These are phyloP conservation scores for Kurtzmaniella quercitrusa DNA, from an alignment of 1,139 yeast species.

Conservation along the genomic window DNA sequence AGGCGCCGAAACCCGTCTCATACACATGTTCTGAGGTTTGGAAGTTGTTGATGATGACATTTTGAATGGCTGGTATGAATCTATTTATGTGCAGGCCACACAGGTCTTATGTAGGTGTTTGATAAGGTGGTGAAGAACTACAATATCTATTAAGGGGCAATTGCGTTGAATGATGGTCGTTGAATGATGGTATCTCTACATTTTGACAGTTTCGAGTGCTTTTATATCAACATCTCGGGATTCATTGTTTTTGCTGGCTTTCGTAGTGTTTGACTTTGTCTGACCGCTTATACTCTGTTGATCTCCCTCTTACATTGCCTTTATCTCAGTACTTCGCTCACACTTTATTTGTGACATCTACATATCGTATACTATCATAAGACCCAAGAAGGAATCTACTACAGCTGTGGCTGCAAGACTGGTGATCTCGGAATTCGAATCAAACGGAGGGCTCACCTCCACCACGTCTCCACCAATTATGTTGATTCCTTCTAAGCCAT, in stretches of 20 bases:
- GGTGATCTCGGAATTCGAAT: slow-evolving; percentile 45
- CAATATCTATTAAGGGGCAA: too few relatives aligned
- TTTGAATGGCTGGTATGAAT: neutral
- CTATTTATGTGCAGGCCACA: neutral
- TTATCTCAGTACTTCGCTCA: too few relatives aligned
- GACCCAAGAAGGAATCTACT: slow-evolving; percentile 45
- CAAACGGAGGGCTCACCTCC: slow-evolving; percentile 54
- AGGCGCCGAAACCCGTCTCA: slow-evolving; percentile 1
- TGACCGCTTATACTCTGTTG: too few relatives aligned
- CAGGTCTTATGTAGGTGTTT: too few relatives aligned
- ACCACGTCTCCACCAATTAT: slow-evolving; percentile 56
- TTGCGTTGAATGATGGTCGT: too few relatives aligned
- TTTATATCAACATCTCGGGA: too few relatives aligned
- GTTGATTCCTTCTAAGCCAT: slow-evolving; percentile 45
- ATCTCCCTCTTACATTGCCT: too few relatives aligned
- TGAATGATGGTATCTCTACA: too few relatives aligned
- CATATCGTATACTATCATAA: slow-evolving; percentile 30
- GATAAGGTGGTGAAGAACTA: too few relatives aligned
- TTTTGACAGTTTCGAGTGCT: too few relatives aligned
- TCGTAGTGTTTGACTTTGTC: too few relatives aligned
- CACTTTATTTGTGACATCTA: neutral
- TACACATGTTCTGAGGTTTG: neutral
- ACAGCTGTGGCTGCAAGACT: slow-evolving; percentile 52
- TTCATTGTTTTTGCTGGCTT: too few relatives aligned
- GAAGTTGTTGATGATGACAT: neutral